These are phyloP conservation scores for Chionographis japonica DNA, from an alignment of 106 monocot species.

Conservation along the genomic window DNA sequence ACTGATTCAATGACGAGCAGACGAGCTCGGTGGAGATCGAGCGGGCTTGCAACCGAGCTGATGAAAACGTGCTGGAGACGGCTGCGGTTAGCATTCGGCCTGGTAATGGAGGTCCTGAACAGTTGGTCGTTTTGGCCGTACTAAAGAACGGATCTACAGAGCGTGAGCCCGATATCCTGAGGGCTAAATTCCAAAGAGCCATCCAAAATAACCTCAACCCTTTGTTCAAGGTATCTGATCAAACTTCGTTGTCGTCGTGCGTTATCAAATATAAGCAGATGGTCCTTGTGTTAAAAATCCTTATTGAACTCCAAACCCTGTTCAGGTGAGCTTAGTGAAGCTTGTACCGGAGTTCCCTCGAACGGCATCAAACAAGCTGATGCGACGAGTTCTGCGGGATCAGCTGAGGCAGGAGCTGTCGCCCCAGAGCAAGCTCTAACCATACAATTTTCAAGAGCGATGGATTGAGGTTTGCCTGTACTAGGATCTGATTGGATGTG, in stretches of 20 bases:
- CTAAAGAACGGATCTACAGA: constrained; percentile 37
- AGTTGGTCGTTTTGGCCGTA: constrained; percentile 62
- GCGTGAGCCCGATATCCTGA: constrained; percentile 35
- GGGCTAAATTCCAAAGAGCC: constrained; percentile 54
- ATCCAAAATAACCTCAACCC: constrained; percentile 80
- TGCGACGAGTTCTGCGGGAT: constrained; percentile 60
- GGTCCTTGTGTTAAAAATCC: no score
- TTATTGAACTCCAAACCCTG: no score
- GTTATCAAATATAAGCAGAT: no score
- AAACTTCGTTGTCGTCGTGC: no score
- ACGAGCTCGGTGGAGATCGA: constrained; percentile 97
- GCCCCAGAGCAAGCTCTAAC: constrained; percentile 44
- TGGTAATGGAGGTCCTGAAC: constrained; percentile 59
- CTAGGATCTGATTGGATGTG: no score
- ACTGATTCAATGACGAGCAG: constrained; percentile 13
- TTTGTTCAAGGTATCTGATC: constrained; percentile 68
- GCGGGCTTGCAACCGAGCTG: constrained; percentile 80
- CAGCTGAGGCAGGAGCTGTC: constrained; percentile 29
- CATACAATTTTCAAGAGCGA: no score
- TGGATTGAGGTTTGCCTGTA: background rate
- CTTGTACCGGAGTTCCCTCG: constrained; percentile 63
- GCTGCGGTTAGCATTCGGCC: constrained; percentile 63
- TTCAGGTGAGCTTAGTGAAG: constrained; percentile 59
- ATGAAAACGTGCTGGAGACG: constrained; percentile 79
- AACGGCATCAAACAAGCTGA: constrained; percentile 62